Base-by-base conservation (phyloP, 164 flowering plant genomes). In the Nymphaea colorata region DNA sequence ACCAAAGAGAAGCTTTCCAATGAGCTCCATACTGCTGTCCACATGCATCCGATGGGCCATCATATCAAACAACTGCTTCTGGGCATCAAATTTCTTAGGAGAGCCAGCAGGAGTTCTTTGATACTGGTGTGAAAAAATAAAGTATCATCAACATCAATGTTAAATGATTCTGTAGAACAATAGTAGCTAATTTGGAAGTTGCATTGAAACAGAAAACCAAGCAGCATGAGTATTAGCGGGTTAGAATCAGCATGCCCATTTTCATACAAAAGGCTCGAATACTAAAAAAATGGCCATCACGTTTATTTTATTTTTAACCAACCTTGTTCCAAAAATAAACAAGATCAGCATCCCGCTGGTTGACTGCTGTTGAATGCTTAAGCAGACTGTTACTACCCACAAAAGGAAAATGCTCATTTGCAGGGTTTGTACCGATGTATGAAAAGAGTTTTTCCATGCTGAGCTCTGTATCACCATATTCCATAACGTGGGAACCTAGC, bases 331-430 rank as follows among this genome's bases (percentile, higher is more conserved):
- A 86, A 75, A 88, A 88, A 75, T 90, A 88, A 68, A 88, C 69
- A 62, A 90, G 87, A 78, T 90, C 94, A 1, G 92, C 92, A 83
- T 90, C 96, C 45, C 92, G 84, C 72, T 90, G 96, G 75, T 88
- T 90, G 65, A 82, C 85, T 47, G 84, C 74, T 72, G 69, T 76
- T 57, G 84, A 69, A 73, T 75, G 69, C 59, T 75, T 57, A 47
- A 67, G 78, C 76, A 85, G 69, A 16, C 81, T 73, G 73, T 88
- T 90, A 25, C 79, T 84, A 8, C 75, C 76, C 65, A 78, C 75
- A 71, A 74, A 85, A 64, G 83, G 84, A 69, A 36, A 74, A 71
- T 85, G 85, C 41, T 88, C 94, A 73, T 90, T 90, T 43, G 77
- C 91, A 67, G 94, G 97, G 78, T 90, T 82, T 12, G 91, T 78